These are phyloP conservation scores for Striga hermonthica DNA, from an alignment of 305 asterid genomes.

Conservation along the genomic window DNA sequence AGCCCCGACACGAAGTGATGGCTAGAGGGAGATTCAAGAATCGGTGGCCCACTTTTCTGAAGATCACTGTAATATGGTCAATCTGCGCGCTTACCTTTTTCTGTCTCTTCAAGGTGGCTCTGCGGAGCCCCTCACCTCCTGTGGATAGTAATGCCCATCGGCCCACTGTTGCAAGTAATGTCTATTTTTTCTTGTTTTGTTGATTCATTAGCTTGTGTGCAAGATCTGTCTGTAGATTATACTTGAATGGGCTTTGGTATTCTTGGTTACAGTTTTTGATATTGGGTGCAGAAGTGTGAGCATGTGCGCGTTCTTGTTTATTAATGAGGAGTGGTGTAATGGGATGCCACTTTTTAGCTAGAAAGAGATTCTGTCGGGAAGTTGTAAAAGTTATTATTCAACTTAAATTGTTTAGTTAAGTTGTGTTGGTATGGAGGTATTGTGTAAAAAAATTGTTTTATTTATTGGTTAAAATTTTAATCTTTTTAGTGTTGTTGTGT, in stretches of 20 bases:
- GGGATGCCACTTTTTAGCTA: background rate
- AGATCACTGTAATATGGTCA: slow-evolving; percentile 54
- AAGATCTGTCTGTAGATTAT: slow-evolving; percentile 18
- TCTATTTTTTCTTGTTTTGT: background rate
- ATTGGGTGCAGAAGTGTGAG: background rate
- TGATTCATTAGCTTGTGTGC: slow-evolving; percentile 20
- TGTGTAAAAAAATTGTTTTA: too few relatives aligned
- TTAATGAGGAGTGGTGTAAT: background rate
- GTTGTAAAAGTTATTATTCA: too few relatives aligned
- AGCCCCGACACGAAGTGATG: slow-evolving; percentile 31
- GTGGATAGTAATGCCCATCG: slow-evolving; percentile 27
- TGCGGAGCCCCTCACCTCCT: slow-evolving; percentile 38
- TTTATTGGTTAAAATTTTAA: too few relatives aligned
- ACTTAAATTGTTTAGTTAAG: too few relatives aligned
- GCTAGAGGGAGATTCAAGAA: slow-evolving; percentile 37
- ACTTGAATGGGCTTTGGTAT: slow-evolving; percentile 17
- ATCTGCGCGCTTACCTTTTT: slow-evolving; percentile 49
- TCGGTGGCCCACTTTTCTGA: slow-evolving; percentile 39
- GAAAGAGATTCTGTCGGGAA: too few relatives aligned
- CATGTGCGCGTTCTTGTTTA: background rate
- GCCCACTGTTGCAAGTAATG: slow-evolving; percentile 36
- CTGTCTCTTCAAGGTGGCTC: slow-evolving; percentile 50
- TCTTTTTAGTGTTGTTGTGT: too few relatives aligned
- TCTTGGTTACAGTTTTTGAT: slow-evolving; percentile 4
- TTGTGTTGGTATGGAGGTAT: too few relatives aligned